Conservation (phyloP, 345 rosid genomes). For the Populus euphratica region DNA sequence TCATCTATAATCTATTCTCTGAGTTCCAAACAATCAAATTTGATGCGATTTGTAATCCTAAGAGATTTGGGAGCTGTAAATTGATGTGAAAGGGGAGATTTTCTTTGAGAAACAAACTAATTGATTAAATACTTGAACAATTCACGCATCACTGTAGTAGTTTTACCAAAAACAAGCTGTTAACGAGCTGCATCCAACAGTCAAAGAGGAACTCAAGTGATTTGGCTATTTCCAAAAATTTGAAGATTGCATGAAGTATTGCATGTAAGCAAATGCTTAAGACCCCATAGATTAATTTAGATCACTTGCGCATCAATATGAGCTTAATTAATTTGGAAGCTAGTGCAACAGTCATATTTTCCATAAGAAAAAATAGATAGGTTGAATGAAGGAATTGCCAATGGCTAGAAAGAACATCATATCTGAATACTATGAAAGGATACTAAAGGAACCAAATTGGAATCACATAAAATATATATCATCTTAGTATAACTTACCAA, state of each 20-base stretch:
- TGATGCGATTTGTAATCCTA: background rate
- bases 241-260: slow-evolving; percentile 1
- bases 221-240: slow-evolving; percentile 46
- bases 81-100: slow-evolving; percentile 41
- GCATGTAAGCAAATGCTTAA: background rate
- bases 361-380: background rate
- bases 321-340: background rate
- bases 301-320: background rate
- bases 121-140: background rate
- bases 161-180: slow-evolving; percentile 71
- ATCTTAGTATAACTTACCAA: slow-evolving; percentile 48
- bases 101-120: background rate
- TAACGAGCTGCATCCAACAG: slow-evolving; percentile 67
- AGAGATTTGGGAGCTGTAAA: background rate
- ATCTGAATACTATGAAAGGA: background rate
- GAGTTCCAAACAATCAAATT: background rate
- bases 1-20: background rate
- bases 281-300: background rate
- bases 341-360: background rate
- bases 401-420: background rate
- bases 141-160: background rate
- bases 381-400: background rate
- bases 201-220: too few species aligned
- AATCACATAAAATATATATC: background rate
- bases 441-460: background rate